phyloP scores from a whole-genome alignment of 1,284 basidiomycete genomes.

The Coniferiporia sulphurascens region DNA sequence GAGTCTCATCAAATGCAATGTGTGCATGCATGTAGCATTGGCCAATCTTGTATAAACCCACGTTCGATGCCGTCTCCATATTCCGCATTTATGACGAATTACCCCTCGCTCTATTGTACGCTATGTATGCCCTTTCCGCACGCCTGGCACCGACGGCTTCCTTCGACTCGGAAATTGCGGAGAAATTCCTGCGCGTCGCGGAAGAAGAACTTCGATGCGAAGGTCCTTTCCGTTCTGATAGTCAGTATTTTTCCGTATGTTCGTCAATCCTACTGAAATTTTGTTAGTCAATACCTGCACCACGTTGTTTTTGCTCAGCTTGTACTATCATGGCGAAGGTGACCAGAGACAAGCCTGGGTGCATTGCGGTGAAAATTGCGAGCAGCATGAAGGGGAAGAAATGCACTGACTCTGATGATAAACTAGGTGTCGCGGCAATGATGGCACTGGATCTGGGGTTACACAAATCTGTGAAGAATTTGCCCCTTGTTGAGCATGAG shows the following conservation, averaged over 20 bases:
- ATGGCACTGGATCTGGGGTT: slow-evolving; percentile 19
- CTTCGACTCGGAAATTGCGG: slow-evolving; percentile 5
- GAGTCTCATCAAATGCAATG: neutral
- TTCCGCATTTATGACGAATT: slow-evolving; percentile 17
- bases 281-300: slow-evolving; percentile 15
- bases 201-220: slow-evolving; percentile 17
- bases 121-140: slow-evolving; percentile 15
- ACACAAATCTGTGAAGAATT: slow-evolving; percentile 13
- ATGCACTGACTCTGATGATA: neutral
- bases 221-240: slow-evolving; percentile 15
- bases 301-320: slow-evolving; percentile 15
- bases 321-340: slow-evolving; percentile 19
- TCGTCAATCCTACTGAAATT: neutral
- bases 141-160: slow-evolving; percentile 13
- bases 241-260: slow-evolving; percentile 2
- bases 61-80: slow-evolving; percentile 17
- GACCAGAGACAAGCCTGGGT: slow-evolving; percentile 20
- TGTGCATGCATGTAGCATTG: slow-evolving; percentile 12
- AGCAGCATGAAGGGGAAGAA: neutral
- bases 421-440: slow-evolving; percentile 18
- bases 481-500: slow-evolving; percentile 16
- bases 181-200: slow-evolving; percentile 12
- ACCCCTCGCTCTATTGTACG: slow-evolving; percentile 16
- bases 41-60: slow-evolving; percentile 19
- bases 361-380: slow-evolving; percentile 8